A percentile compares a stretch with the other conserved stretches of the same genome.
Conservation (phyloP, 2,329 filamentous ascomycete species). For the Botryotinia convoluta region DNA sequence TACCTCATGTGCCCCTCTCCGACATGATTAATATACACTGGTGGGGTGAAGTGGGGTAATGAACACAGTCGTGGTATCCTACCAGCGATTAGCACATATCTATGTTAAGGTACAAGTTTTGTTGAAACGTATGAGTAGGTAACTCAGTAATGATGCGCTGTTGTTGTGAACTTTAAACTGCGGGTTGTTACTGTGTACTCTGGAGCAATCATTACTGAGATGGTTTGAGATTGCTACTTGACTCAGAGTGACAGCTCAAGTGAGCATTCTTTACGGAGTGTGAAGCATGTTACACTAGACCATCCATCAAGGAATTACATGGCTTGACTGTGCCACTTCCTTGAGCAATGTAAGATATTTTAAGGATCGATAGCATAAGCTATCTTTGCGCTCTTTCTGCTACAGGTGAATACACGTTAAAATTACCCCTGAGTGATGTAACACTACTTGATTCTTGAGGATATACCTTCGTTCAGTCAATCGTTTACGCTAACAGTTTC, state of each 20-base stretch:
- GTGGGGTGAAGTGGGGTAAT: not conserved
- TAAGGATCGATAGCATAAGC: not conserved
- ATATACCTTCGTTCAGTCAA: not conserved
- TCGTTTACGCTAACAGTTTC: not conserved
- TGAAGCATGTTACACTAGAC: not conserved
- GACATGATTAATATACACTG: not conserved
- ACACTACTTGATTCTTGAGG: not conserved
- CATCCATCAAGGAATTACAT: not conserved
- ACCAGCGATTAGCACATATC: not conserved
- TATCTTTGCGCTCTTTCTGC: not conserved
- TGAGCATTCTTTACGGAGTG: not conserved
- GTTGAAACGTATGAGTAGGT: not conserved
- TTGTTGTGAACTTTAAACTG: slow-evolving; percentile 5
- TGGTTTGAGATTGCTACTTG: not conserved
- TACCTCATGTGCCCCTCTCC: slow-evolving; percentile 3
- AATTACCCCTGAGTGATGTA: not conserved
- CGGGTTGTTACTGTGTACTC: not conserved
- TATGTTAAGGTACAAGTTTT: not conserved
- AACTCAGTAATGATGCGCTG: not conserved
- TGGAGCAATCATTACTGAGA: not conserved
- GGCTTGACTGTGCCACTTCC: slow-evolving; percentile 2
- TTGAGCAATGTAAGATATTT: not conserved
- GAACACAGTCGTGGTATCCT: not conserved
- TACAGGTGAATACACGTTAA: not conserved
- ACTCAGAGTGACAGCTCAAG: not conserved